phyloP scores from a whole-genome alignment of 2,329 filamentous ascomycete genomes.

The Hymenoscyphus fructigenus region DNA sequence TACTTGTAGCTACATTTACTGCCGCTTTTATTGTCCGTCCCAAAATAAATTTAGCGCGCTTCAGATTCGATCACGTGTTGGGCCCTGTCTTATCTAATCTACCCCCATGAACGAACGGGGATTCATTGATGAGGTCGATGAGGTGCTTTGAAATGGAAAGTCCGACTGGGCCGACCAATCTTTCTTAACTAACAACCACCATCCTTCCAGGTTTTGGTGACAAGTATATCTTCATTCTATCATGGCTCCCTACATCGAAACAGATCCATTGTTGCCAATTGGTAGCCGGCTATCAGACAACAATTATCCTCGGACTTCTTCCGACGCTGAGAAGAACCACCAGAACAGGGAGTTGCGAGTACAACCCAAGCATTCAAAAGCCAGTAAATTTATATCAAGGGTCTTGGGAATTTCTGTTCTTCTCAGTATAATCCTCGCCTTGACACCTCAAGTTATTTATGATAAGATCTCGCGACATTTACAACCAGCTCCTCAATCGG shows the following conservation, averaged over 20 bases:
- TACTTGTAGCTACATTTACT: background rate
- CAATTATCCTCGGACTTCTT: background rate
- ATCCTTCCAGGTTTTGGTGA: background rate
- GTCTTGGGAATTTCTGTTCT: constrained; percentile 21
- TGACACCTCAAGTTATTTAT: constrained; percentile 14
- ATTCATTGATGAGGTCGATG: background rate
- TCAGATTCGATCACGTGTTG: background rate
- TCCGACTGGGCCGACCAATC: background rate
- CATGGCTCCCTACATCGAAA: constrained; percentile 5
- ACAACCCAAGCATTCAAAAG: background rate
- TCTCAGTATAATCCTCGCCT: constrained; percentile 17
- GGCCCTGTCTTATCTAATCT: background rate
- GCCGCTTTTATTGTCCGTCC: background rate
- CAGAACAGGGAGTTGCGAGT: background rate
- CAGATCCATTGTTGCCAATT: background rate
- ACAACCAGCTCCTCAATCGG: constrained; percentile 24
- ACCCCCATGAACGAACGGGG: background rate
- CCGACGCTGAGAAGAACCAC: background rate
- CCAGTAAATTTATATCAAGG: background rate
- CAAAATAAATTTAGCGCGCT: background rate
- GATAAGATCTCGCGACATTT: constrained; percentile 10
- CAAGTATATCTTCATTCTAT: constrained; percentile 3
- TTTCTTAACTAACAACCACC: background rate
- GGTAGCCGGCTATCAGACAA: background rate
- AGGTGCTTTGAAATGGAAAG: background rate